Evolutionary conservation across 2,329 filamentous ascomycete genomes (phyloP).

Genomic region (Exserohilum turcica): DNA sequence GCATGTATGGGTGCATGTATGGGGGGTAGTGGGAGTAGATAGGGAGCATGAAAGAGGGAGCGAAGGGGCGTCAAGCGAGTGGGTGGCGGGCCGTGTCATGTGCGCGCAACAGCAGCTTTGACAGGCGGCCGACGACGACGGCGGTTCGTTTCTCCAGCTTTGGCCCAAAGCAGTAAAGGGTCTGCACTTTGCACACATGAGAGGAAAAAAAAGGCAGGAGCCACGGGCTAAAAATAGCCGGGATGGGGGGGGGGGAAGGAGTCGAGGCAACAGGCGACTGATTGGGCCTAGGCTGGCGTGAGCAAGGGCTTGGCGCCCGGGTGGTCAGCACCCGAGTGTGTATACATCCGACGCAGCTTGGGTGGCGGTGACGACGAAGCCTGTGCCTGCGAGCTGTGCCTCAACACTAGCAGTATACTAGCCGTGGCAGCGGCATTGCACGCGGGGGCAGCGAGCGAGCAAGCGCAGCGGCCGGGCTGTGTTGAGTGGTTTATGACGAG

Average conservation of each 20-base stretch:
- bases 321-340: neutral
- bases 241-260: neutral
- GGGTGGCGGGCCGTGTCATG: neutral
- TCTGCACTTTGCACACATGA: neutral
- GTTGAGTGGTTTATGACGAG: neutral
- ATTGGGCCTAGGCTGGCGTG: neutral
- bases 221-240: conserved; percentile 6
- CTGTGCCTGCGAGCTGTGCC: conserved; percentile 6
- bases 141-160: conserved; percentile 9
- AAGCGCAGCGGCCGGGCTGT: neutral
- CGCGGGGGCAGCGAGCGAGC: neutral
- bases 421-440: too few relatives aligned
- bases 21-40: neutral
- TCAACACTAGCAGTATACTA: too few relatives aligned
- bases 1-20: neutral
- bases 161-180: neutral
- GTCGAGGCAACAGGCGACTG: neutral
- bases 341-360: neutral
- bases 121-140: too few relatives aligned
- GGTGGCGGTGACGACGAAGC: conserved; percentile 1
- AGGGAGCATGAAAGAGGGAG: neutral
- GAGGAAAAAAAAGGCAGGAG: neutral
- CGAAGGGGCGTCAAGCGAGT: too few relatives aligned
- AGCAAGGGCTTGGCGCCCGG: neutral
- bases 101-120: conserved; percentile 1